Base-by-base conservation (phyloP, 2,329 filamentous ascomycete genomes). In the Lachnellula arida region DNA sequence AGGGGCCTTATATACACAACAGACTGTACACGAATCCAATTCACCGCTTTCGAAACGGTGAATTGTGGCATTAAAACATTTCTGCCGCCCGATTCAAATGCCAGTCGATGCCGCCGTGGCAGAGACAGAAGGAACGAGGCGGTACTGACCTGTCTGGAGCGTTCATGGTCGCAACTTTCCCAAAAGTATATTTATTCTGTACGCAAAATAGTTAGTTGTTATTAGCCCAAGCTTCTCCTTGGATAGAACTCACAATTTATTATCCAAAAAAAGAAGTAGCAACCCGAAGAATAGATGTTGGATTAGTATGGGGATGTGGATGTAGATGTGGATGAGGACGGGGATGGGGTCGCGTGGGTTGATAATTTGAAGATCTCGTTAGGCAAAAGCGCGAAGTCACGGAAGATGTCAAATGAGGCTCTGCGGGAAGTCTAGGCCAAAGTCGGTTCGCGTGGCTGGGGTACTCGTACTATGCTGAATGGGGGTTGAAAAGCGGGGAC, bases 81-180 rank as follows among this genome's bases (percentile, higher is more conserved):
- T 12, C 28, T 11, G 28, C 28, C 8, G 9, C 28, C 28, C 28
- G 3, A 42, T 42, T 3, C 39, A 15, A 34, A 47, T 15, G n/a
- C 25, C n/a, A 19, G 15, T 19, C 32, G 15, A 43, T 34, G 14
- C 17, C 23, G 17, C 12, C 17, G 43, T 39, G n/a, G 12, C 14
- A 22, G 37, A 34, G 34, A 39, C 12, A 32, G 9, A 47, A 35
- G 49, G 52, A 53, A 54, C 48, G 52, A 44, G 44, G 46, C 55
- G 51, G 35, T 9, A 70, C 74, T 71, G 72, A 81, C 79, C 76
- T 74, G 60, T 78, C 76, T 63, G 76, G 76, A 17, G 76, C 76
- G 70, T 82, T 82, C 79, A 81, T 82, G 3, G 39, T 51, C 64
- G 65, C 58, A 23, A 52, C 23, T 53, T n/a, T 44, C 19, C 39